Conservation (phyloP, 129 eudicot species). For the Lonicera japonica region DNA sequence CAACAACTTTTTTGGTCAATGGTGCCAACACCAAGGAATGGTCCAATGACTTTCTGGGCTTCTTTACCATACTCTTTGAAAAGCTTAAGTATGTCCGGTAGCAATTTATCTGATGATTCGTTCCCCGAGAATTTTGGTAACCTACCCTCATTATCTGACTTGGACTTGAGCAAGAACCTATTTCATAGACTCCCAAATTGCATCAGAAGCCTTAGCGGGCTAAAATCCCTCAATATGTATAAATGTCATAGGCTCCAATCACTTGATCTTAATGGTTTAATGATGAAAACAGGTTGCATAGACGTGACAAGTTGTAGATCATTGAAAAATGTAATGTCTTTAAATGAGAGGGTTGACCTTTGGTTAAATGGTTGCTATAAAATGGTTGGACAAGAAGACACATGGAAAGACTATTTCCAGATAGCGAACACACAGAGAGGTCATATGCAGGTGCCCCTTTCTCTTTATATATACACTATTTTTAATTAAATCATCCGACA, state of each 20-base stretch:
- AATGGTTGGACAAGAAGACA: too few relatives aligned
- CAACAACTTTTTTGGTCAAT: neutral
- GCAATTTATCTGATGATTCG: neutral
- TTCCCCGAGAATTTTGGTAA: neutral
- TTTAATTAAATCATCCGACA: too few relatives aligned
- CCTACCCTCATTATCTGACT: neutral
- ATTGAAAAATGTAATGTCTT: too few relatives aligned
- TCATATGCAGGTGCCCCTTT: neutral
- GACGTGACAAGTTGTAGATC: too few relatives aligned
- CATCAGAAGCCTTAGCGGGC: neutral
- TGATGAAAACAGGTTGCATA: neutral
- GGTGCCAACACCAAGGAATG: neutral
- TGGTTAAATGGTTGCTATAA: neutral
- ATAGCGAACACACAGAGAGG: neutral
- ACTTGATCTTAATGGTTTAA: neutral
- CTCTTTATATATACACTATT: too few relatives aligned
- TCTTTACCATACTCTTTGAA: neutral
- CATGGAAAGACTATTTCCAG: too few relatives aligned
- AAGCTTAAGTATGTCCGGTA: neutral
- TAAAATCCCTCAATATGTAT: neutral
- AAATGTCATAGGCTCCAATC: neutral
- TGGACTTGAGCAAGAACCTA: constrained; percentile 1
- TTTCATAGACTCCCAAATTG: constrained; percentile 2
- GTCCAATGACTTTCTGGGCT: neutral
- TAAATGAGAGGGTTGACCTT: too few relatives aligned